These are phyloP conservation scores for Taphrina pruni DNA, from an alignment of 1,139 yeast genomes.

Conservation along the genomic window DNA sequence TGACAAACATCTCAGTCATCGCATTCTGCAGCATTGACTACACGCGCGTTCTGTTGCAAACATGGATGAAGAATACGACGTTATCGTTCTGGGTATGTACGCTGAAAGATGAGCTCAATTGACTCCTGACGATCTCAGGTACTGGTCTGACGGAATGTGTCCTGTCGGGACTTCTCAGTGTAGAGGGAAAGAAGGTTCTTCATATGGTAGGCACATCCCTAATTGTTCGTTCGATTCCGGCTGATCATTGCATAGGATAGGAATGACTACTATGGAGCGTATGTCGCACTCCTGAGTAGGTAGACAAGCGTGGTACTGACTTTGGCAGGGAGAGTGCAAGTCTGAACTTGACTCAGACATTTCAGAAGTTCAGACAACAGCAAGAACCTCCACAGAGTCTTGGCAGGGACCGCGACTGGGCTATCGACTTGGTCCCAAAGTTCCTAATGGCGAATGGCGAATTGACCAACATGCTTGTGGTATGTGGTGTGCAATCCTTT, in stretches of 20 bases:
- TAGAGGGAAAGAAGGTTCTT: conserved; percentile 93
- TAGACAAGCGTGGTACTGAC: conserved; percentile 1
- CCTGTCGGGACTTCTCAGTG: conserved; percentile 88
- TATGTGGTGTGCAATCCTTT: background rate
- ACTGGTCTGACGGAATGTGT: conserved; percentile 96
- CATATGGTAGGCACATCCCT: conserved; percentile 59
- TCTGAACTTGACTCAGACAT: conserved; percentile 61
- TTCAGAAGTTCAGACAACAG: conserved; percentile 55
- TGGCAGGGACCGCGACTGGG: conserved; percentile 97
- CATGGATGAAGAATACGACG: conserved; percentile 97
- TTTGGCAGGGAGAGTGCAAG: conserved; percentile 64
- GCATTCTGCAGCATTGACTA: background rate
- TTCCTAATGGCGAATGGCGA: conserved; percentile 98
- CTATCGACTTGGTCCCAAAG: conserved; percentile 94
- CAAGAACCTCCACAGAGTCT: conserved; percentile 69
- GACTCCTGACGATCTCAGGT: conserved; percentile 49
- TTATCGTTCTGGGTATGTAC: conserved; percentile 70
- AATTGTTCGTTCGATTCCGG: background rate
- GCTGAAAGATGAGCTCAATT: background rate
- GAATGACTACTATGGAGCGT: conserved; percentile 92
- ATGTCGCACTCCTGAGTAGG: conserved; percentile 39
- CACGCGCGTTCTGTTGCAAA: background rate
- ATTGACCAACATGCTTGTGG: conserved; percentile 78
- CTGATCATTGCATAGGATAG: conserved; percentile 59
- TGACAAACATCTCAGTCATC: background rate